Evolutionary conservation across 352 stramenopile genomes (phyloP).

Genomic region (Globisporangium irregulare): DNA sequence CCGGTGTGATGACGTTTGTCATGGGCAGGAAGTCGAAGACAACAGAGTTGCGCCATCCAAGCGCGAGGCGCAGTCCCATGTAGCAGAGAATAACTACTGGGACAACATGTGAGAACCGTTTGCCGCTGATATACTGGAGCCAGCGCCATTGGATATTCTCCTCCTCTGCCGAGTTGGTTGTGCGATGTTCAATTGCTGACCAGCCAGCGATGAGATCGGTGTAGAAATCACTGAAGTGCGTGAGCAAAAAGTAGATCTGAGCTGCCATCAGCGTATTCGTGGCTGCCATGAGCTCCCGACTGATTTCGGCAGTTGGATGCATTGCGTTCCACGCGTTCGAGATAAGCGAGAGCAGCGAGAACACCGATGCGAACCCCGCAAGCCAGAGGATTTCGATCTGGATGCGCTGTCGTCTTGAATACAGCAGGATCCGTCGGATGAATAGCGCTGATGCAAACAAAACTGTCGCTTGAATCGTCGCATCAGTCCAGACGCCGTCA

Average conservation of each 20-base stretch:
- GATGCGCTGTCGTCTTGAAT: constrained; percentile 20
- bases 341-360: constrained; percentile 19
- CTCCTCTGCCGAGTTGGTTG: neutral
- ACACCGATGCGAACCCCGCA: constrained; percentile 8
- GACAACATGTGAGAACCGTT: constrained; percentile 10
- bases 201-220: constrained; percentile 15
- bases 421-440: constrained; percentile 17
- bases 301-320: neutral
- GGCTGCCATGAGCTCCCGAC: constrained; percentile 23
- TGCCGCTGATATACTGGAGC: constrained; percentile 7
- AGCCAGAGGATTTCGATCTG: constrained; percentile 25
- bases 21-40: constrained; percentile 42
- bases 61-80: constrained; percentile 21
- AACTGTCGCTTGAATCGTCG: constrained; percentile 9
- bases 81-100: constrained; percentile 23
- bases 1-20: constrained; percentile 34
- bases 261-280: constrained; percentile 28
- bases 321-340: constrained; percentile 23
- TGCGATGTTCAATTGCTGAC: constrained; percentile 8
- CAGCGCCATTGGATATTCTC: constrained; percentile 7
- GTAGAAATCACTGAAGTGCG: constrained; percentile 36
- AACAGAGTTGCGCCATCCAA: constrained; percentile 28
- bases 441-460: constrained; percentile 21
- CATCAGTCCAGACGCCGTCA: constrained; percentile 6
- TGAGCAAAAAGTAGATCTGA: constrained; percentile 27